phyloP scores from a whole-genome alignment of 2,329 filamentous ascomycete species.

The Penicillium sclerotigenum region DNA sequence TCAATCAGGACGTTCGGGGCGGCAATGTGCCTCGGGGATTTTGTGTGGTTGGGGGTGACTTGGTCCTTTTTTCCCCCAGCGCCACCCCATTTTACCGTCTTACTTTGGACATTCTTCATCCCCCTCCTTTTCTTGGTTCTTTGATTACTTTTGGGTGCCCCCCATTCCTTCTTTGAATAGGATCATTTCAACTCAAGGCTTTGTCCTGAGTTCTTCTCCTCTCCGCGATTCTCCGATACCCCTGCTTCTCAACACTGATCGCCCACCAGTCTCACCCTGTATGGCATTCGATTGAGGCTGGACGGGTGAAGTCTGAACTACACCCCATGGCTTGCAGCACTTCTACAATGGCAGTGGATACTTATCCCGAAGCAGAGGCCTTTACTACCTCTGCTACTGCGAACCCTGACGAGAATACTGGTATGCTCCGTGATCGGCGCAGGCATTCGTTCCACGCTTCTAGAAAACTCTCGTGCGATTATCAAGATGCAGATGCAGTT shows the following conservation, averaged over 20 bases:
- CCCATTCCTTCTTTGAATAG: slow-evolving; percentile 1
- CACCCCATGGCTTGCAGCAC: slow-evolving; percentile 39
- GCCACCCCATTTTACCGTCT: background rate
- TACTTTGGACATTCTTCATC: background rate
- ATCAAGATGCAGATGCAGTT: slow-evolving; percentile 44
- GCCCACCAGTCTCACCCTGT: background rate
- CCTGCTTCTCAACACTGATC: slow-evolving; percentile 2
- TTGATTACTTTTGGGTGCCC: background rate
- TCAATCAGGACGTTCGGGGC: slow-evolving; percentile 14
- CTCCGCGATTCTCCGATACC: background rate
- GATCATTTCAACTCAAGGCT: background rate
- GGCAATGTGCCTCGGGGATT: slow-evolving; percentile 20
- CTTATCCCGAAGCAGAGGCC: slow-evolving; percentile 28
- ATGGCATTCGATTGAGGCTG: slow-evolving; percentile 4
- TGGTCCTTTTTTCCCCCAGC: slow-evolving; percentile 2
- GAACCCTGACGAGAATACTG: slow-evolving; percentile 33
- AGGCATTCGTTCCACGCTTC: slow-evolving; percentile 47
- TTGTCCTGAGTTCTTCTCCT: background rate
- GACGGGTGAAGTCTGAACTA: background rate
- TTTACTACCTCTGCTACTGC: slow-evolving; percentile 27
- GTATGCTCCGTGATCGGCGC: slow-evolving; percentile 40
- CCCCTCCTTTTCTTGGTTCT: slow-evolving; percentile 8
- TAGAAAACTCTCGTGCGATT: slow-evolving; percentile 43
- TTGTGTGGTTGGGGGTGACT: slow-evolving; percentile 17
- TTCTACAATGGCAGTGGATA: slow-evolving; percentile 41